Evolutionary conservation across 257 asterid species (phyloP), one percentile per base, ranked within the genome.

Genomic region (Nicotiana undulata): DNA sequence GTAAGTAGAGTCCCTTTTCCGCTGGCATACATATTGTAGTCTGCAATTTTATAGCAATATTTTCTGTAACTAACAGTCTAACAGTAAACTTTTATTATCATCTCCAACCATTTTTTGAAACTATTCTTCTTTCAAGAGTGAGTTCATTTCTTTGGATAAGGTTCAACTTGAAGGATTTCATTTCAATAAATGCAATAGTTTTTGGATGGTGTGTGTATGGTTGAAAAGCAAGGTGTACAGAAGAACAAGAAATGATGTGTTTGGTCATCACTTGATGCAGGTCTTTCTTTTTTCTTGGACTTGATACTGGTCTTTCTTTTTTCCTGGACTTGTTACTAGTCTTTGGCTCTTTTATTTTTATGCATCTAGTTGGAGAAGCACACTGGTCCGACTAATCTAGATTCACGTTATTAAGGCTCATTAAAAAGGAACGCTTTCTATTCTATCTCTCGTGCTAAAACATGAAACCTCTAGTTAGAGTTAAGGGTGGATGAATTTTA

Each of bases 211-310:
- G 88, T 64, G 8, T 88, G 94, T 64, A 88, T 90, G 93, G 85
- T 82, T 16, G 97, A 93, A 85, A 86, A 97, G 91, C 81, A 85
- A 81, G 67, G 92, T 84, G 28, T 86, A 37, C 79, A 40, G 76
- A 22, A 70, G 81, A 86, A 37, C 86, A 84, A 5, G 89, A 89
- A 82, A 18, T 53, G 88, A 84, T 18, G 88, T 53, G 70, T 88
- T 86, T 29, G 76, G 86, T 60, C 83, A 5, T 72, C 92, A 86
- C 81, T 81, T 90, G 85, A 80, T 86, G 63, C 85, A 34, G 6
- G 40, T 32, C 37, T 32, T 32, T 32, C 1, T 32, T 32, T 32
- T 32, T 29, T 2, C 37, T 5, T 32, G 37, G 37, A 4, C 37
- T 34, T 34, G 40, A 6, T 34, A 34, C 89, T 67, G 63, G 78